Base-by-base conservation (phyloP, 371 early-diverging fungal species). In the Fennellomyces sp. region DNA sequence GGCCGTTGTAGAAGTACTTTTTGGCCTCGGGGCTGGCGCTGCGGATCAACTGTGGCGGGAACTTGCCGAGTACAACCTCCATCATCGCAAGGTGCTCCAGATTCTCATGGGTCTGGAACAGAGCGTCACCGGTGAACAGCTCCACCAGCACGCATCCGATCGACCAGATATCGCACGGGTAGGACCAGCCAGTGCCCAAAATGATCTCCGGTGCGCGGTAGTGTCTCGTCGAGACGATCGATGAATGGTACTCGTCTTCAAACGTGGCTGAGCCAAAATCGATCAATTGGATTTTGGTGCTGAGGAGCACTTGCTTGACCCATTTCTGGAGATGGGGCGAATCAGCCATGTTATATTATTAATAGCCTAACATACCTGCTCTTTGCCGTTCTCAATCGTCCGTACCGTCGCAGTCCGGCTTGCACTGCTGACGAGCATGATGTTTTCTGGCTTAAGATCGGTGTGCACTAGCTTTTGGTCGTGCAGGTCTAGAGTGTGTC, bases 141-240 rank as follows among this genome's bases (percentile, higher is more conserved):
- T 98, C 98, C 15, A 95, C 88, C 3, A 98, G 78, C 51, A 98
- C 96, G 73, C 98, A 98, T 2, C 98, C 98, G 58, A 97, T 76
- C 4, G 97, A 96, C 98, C 98, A 98, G 65, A 97, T 90, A 73
- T 97, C 98, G 75, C 97, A 97, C 30, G 96, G 94, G 74, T 87
- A 97, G 39, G 94, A 94, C 97, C 97, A 98, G 42, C 95, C 95
- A 38, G 91, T 69, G 31, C 82, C 83, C 55, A 98, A 72, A 47
- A 98, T 95, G 68, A 98, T 95, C 72, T 98, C 98, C 4, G 98
- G 98, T 28, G 97, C 97, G 21, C 98, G 84, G 70, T 98, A 98
- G 72, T 98, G 98, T 48, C 98, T 72, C 17, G 98, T 98, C 25
- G 91, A 79, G 19, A 95, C 94, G 0, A 97, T 91, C 3, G 88